Base-by-base conservation (phyloP, 2,329 filamentous ascomycete genomes). In the Fusarium sp. region DNA sequence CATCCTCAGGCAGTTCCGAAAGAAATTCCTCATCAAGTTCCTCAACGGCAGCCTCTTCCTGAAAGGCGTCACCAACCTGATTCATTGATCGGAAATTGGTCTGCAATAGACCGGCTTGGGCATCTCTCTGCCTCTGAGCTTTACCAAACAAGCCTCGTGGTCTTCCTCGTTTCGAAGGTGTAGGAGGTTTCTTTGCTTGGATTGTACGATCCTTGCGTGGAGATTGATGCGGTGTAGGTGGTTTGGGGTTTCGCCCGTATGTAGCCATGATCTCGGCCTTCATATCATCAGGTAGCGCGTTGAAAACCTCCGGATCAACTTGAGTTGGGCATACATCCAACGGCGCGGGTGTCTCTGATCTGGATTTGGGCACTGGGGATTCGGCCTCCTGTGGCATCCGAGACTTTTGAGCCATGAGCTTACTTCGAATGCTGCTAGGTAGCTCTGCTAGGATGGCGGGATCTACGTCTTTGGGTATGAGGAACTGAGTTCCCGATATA, bases 401-500 rank as follows among this genome's bases (percentile, higher is more conserved):
- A 12, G 77, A 77, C 60, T 81, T 83, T 74, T 91, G 90, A 11
- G 86, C 86, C 65, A 92, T 84, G 12, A 98, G 85, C 75, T 88
- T 93, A 31, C 88, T 89, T 63, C 93, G 88, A 67, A 98, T 97
- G 76, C 97, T 93, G 31, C 84, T 85, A 0, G 95, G 95, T 6
- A 99, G 84, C 74, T 97, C 94, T 3, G 91, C 91, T 6, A 98
- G 80, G 1, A 97, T 91, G n/a, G 86, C 84, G 0, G 91, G 90
- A 76, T 99, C 96, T 4, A 92, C 87, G 71, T 97, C 93, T 2
- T 88, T 88, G 0, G 96, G 96, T 72, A 99, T 84, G 48, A 98
- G 88, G 75, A 99, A 99, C 75, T 99, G 96, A 0, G 95, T 97
- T 3, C 95, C 93, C 5, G 89, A 84, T 5, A 93, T 87, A 74